Evolutionary conservation across 108 stramenopile species (phyloP).

Genomic region (Pseudonitzschia multiseries): DNA sequence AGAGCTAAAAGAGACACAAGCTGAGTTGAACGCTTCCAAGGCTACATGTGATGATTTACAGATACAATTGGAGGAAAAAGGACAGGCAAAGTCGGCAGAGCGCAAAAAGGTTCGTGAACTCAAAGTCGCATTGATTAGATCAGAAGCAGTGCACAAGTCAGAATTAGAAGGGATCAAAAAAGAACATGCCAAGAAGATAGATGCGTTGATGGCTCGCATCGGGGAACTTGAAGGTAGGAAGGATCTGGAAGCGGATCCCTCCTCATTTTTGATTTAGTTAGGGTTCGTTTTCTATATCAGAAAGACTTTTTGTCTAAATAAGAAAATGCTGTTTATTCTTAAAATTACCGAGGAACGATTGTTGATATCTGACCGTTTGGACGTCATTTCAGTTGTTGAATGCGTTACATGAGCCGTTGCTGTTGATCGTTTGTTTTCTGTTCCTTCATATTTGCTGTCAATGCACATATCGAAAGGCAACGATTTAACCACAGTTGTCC

Average conservation of each 20-base stretch:
- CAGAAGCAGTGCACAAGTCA: slow-evolving; percentile 1
- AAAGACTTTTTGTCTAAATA: not conserved
- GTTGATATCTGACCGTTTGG: too few species aligned
- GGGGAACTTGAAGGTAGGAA: slow-evolving; percentile 3
- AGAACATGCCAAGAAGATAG: not conserved
- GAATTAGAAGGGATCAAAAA: not conserved
- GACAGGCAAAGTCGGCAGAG: not conserved
- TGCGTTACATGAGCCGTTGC: too few species aligned
- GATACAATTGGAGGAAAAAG: slow-evolving; percentile 9
- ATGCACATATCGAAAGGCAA: too few species aligned
- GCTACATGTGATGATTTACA: slow-evolving; percentile 9
- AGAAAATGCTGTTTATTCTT: too few species aligned
- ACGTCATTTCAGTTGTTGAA: too few species aligned
- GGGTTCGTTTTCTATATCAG: not conserved
- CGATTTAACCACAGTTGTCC: too few species aligned
- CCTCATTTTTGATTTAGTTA: not conserved
- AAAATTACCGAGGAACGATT: too few species aligned
- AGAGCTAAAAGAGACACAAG: not conserved
- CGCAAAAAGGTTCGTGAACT: not conserved
- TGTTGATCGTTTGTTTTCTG: too few species aligned
- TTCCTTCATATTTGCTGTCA: too few species aligned
- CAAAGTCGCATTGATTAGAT: not conserved
- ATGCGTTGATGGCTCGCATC: not conserved
- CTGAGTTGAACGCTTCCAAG: slow-evolving; percentile 4
- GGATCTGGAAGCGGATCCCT: not conserved